phyloP scores from a whole-genome alignment of 106 monocot genomes.

The Acanthochlamys bracteata region DNA sequence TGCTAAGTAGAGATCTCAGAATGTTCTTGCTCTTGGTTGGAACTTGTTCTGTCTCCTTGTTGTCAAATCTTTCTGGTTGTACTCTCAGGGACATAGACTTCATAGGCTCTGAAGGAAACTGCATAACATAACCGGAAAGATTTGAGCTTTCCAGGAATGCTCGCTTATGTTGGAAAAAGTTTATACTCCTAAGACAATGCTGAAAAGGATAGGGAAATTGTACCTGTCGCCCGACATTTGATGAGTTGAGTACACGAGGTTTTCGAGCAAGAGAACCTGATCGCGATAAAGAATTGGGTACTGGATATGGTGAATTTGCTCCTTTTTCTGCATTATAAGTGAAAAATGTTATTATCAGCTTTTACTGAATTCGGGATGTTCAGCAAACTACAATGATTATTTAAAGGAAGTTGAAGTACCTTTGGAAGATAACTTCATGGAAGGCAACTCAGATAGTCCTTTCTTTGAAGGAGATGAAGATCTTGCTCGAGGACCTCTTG shows the following conservation, averaged over 20 bases:
- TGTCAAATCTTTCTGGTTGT: constrained; percentile 19
- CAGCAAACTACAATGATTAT: neutral
- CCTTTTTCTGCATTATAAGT: constrained; percentile 32
- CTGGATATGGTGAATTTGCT: constrained; percentile 42
- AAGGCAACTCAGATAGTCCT: constrained; percentile 35
- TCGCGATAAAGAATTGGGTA: constrained; percentile 26
- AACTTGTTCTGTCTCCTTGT: constrained; percentile 27
- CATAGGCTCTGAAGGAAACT: constrained; percentile 20
- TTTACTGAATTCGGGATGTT: neutral
- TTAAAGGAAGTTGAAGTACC: constrained; percentile 12
- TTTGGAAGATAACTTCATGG: constrained; percentile 16
- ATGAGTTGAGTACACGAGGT: constrained; percentile 27
- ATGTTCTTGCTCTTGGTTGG: constrained; percentile 44
- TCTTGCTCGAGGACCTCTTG: constrained; percentile 23
- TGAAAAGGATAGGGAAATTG: neutral
- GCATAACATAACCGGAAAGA: constrained; percentile 8
- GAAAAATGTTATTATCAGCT: neutral
- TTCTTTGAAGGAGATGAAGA: constrained; percentile 52
- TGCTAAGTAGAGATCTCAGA: constrained; percentile 67
- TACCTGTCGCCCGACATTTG: constrained; percentile 40
- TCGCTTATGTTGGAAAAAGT: neutral
- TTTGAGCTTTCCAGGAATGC: neutral
- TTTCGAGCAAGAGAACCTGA: constrained; percentile 55
- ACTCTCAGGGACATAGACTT: constrained; percentile 25
- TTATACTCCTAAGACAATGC: neutral